Evolutionary conservation across 2,329 filamentous ascomycete species (phyloP), one percentile per base, ranked within the genome.

Genomic region (Cordyceps farinosa): DNA sequence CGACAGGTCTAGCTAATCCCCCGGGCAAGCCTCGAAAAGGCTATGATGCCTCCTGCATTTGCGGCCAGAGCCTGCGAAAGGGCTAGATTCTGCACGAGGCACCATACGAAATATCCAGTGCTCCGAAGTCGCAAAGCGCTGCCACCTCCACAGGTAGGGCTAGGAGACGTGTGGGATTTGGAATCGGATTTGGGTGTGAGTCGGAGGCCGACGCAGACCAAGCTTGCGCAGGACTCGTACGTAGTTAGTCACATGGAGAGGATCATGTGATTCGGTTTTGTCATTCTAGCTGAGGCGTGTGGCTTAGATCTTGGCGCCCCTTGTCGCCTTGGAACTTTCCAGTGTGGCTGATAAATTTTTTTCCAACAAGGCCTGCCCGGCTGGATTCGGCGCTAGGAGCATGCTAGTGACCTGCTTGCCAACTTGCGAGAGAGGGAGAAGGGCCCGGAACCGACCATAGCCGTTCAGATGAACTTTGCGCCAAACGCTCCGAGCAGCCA

Each of bases 271-370:
- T 40, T 7, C 32, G 3, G 6, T 53, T 52, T 61, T 53, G 48
- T 40, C 48, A 61, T 55, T 7, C 30, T 54, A 55, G 59, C 59
- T 61, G 59, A 61, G 59, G 50, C 45, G 50, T 55, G 59, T 61
- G 59, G 59, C 59, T 61, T 55, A 61, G 59, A 22, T 61, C 59
- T 61, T 61, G 59, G 59, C 58, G 52, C 47, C 8, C 45, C 15
- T 30, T 36, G 10, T 22, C 29, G 38, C 29, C 50, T 47, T 61
- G 59, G 59, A 61, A 61, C 50, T 54, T 61, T 48, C 50, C 10
- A 40, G n/a, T 61, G 59, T 61, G 59, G 59, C 59, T 61, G 59
- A 61, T 54, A 54, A 55, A 61, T 55, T 55, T 61, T 61, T 53
- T 45, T 32, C n/a, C 34, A 27, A 27, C 32, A 13, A 54, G 59